A percentile compares a stretch with the other conserved stretches of the same genome.
Conservation (phyloP, 352 stramenopile genomes). For the Saprolegnia parasitica region DNA sequence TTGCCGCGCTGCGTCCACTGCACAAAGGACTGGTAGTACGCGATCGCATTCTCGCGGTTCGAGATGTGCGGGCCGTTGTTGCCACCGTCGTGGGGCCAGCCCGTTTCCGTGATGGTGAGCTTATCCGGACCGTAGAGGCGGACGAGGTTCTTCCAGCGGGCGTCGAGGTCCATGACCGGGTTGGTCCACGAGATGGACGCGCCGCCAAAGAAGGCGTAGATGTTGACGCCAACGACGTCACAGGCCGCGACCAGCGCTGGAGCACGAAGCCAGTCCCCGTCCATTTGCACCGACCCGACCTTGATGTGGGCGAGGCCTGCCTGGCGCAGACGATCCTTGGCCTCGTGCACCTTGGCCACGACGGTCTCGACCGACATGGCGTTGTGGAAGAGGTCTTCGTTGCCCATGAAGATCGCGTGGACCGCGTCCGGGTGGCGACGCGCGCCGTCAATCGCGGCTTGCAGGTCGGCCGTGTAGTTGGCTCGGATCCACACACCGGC, state of each 20-base stretch:
- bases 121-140: constrained; percentile 35
- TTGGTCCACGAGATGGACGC: constrained; percentile 9
- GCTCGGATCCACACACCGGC: constrained; percentile 48
- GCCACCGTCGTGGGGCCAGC: constrained; percentile 38
- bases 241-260: constrained; percentile 32
- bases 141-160: constrained; percentile 43
- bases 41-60: constrained; percentile 20
- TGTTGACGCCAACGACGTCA: constrained; percentile 51
- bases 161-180: constrained; percentile 48
- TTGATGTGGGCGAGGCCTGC: constrained; percentile 31
- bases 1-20: constrained; percentile 23
- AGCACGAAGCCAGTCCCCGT: constrained; percentile 47
- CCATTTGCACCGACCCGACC: constrained; percentile 48
- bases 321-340: constrained; percentile 33
- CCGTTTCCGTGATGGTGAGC: constrained; percentile 51
- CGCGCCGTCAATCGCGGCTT: constrained; percentile 33
- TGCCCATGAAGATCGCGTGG: constrained; percentile 41
- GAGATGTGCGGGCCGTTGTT: constrained; percentile 25
- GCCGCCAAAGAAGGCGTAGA: constrained; percentile 67
- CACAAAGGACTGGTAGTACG: constrained; percentile 26
- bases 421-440: constrained; percentile 32
- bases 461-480: constrained; percentile 38
- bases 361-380: constrained; percentile 30
- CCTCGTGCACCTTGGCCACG: constrained; percentile 33
- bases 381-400: constrained; percentile 41